Evolutionary conservation across 345 rosid genomes (phyloP).

Genomic region (Passiflora organensis): DNA sequence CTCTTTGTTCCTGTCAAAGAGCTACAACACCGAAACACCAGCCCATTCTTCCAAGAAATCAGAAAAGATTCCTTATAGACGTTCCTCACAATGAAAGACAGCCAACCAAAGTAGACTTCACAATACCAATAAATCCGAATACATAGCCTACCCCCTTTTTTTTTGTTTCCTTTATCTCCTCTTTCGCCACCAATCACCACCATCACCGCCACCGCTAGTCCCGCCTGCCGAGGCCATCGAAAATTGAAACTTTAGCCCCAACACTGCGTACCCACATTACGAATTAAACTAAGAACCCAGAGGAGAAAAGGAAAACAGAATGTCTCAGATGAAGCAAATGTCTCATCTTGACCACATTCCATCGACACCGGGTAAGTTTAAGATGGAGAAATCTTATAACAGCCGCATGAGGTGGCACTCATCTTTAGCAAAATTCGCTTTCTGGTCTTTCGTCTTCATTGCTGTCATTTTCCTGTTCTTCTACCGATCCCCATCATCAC

Average conservation of each 20-base stretch:
- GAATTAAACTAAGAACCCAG: no score
- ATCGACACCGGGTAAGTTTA: slow-evolving; percentile 90
- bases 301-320: no score
- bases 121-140: neutral
- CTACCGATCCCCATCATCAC: slow-evolving; percentile 56
- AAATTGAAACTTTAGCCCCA: slow-evolving; percentile 7
- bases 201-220: neutral
- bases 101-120: neutral
- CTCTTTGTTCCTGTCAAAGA: slow-evolving; percentile 13
- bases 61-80: slow-evolving; percentile 22
- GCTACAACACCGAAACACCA: slow-evolving; percentile 19
- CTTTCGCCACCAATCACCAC: neutral
- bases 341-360: slow-evolving; percentile 79
- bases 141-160: neutral
- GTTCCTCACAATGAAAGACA: slow-evolving; percentile 4
- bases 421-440: slow-evolving; percentile 66
- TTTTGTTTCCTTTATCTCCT: no score
- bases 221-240: neutral
- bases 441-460: slow-evolving; percentile 76
- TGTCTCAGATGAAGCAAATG: slow-evolving; percentile 50
- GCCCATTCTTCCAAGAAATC: slow-evolving; percentile 46
- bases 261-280: no score
- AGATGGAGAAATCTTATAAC: slow-evolving; percentile 80
- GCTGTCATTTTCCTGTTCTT: slow-evolving; percentile 72
- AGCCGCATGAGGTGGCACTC: slow-evolving; percentile 64